Evolutionary conservation across 768 basidiomycete genomes (phyloP), one percentile per base, ranked within the genome.

Genomic region (Neoboletus brunneissimus): DNA sequence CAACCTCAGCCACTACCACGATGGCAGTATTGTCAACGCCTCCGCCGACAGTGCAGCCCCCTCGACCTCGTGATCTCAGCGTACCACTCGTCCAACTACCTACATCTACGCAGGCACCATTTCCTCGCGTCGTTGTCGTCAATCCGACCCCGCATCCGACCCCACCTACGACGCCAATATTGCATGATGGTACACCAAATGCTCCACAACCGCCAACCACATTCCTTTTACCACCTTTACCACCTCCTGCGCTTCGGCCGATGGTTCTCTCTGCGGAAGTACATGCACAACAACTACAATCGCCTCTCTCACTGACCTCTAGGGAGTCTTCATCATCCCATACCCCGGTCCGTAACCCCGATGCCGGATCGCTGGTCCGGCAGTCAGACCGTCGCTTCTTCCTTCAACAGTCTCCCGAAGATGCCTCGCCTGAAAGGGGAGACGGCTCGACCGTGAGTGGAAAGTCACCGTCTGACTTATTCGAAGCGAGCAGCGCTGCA

Each of bases 61-160:
- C 58, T 47, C 65, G 64, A 8, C 57, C 64, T 16, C 38, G 27
- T 42, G 66, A 55, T 34, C 55, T 44, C 9, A 55, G 48, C 18
- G 56, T 72, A 3, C 74, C 72, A 8, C 55, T 63, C 11, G 71
- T 74, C 15, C 64, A 66, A 40, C 44, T 69, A 1, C 73, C 72
- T 3, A 51, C 71, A 1, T 23, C 63, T 5, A 23, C 64, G 2
- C 62, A 69, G 27, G 62, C 56, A 58, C 71, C 52, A 64, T 75
- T 81, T 32, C 86, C 85, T 15, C 76, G 79, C 27, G 78, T 91
- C 7, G 79, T 89, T 16, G 79, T 91, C 22, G 83, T 90, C 10
- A 84, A 87, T 61, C 87, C 89, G 18, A 90, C 89, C 0, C 89
- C 88, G 3, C 86, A 86, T 60, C 87, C 86, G 1, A 91, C 90